Evolutionary conservation across 805 yeast genomes (phyloP).

Genomic region (Schwanniomyces polymorphus): DNA sequence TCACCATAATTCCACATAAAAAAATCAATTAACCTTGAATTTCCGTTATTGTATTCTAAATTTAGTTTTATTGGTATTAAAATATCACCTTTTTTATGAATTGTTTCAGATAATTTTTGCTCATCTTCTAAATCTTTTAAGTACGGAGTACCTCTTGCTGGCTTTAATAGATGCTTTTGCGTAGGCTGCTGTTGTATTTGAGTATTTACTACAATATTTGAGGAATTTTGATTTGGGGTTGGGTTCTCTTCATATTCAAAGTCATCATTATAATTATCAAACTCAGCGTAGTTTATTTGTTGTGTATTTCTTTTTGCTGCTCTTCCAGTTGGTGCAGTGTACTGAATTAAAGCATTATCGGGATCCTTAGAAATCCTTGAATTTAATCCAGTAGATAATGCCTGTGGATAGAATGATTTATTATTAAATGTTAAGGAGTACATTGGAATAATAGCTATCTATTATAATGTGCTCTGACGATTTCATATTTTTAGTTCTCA

Average conservation of each 20-base stretch:
- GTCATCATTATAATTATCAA: slow-evolving; percentile 60
- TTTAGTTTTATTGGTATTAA: slow-evolving; percentile 68
- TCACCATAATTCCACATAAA: slow-evolving; percentile 77
- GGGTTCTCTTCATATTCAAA: slow-evolving; percentile 30
- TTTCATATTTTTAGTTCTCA: neutral
- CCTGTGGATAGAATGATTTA: slow-evolving; percentile 61
- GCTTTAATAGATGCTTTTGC: slow-evolving; percentile 25
- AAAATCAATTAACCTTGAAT: slow-evolving; percentile 54
- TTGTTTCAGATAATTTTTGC: slow-evolving; percentile 16
- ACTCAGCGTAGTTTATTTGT: slow-evolving; percentile 81
- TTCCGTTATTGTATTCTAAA: slow-evolving; percentile 56
- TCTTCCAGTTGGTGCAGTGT: slow-evolving; percentile 72
- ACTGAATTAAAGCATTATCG: slow-evolving; percentile 67
- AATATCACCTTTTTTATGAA: slow-evolving; percentile 36
- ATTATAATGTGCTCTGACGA: neutral
- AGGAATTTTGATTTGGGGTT: slow-evolving; percentile 10
- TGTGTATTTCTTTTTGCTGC: slow-evolving; percentile 70
- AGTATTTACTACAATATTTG: slow-evolving; percentile 14
- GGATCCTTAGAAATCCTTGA: slow-evolving; percentile 67
- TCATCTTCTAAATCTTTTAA: slow-evolving; percentile 23
- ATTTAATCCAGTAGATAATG: slow-evolving; percentile 70
- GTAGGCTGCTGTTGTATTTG: slow-evolving; percentile 32
- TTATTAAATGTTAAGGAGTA: slow-evolving; percentile 12
- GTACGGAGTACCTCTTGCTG: slow-evolving; percentile 23
- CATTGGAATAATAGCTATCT: neutral